Evolutionary conservation across 768 basidiomycete species (phyloP), one percentile per base, ranked within the genome.

Genomic region (Podaxis sp.): DNA sequence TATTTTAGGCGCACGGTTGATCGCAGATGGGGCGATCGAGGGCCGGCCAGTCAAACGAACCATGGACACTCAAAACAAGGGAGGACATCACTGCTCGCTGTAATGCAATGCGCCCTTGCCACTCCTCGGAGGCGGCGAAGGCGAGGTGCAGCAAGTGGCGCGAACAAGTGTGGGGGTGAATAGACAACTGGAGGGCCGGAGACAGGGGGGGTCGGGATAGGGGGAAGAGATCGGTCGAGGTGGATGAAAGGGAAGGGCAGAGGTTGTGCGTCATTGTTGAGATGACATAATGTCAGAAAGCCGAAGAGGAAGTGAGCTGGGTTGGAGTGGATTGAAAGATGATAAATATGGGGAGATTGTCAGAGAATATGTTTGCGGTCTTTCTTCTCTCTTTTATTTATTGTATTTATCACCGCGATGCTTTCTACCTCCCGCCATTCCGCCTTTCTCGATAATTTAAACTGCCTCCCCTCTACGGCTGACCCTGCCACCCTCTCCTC

Each of bases 361-460:
- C 33, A 33, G 53, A 15, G 38, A n/a, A 39, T 8, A 24, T 56
- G 15, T 19, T 53, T 13, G 33, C 17, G 33, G 30, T 39, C 24
- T 39, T 26, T 38, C 30, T 26, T 56, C 65, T 59, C 58, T 28
- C 39, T 15, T 52, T 58, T 60, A 39, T 56, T 39, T 33, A 26
- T 48, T 54, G 33, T 33, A 33, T 46, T 38, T 42, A 28, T 55
- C 61, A 40, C 46, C 56, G 28, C 57, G 19, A 62, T 62, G 61
- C 53, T 65, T 52, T 49, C 64, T 51, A 33, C 63, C 13, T 44
- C 61, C 38, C 28, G 44, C 61, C 49, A 42, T 44, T 26, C 39
- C 59, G 30, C 53, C 65, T 63, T 68, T 65, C 56, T 63, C 58
- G 36, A 62, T 44, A 42, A 56, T 36, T 52, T 53, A n/a, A 8